Conservation (phyloP, 2,329 filamentous ascomycete species). For the Fusarium sp. region DNA sequence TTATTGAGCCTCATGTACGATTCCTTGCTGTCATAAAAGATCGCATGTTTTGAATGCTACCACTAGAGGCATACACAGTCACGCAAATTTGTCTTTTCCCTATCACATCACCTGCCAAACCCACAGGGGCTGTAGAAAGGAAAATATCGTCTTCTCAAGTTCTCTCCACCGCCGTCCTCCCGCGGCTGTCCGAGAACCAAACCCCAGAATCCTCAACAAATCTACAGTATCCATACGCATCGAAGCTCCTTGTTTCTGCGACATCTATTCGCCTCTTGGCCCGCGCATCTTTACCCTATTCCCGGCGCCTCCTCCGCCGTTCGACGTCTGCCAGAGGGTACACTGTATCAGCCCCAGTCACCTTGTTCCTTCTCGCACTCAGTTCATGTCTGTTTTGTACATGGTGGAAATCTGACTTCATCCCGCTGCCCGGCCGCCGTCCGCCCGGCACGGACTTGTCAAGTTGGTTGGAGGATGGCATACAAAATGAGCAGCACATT, state of each 20-base stretch:
- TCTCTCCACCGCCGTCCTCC: slow-evolving; percentile 19
- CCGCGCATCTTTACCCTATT: slow-evolving; percentile 35
- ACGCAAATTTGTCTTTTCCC: background rate
- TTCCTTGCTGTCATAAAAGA: background rate
- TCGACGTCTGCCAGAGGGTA: slow-evolving; percentile 19
- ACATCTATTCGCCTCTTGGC: slow-evolving; percentile 29
- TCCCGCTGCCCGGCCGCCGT: background rate
- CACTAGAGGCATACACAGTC: background rate
- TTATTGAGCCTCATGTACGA: background rate
- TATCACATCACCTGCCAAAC: slow-evolving; percentile 2
- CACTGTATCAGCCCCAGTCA: slow-evolving; percentile 5
- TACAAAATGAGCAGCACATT: background rate
- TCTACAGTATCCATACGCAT: slow-evolving; percentile 22
- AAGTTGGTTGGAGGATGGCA: background rate
- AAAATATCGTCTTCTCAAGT: background rate
- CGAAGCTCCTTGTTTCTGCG: slow-evolving; percentile 16
- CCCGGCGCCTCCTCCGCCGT: slow-evolving; percentile 33
- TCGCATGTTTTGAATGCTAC: background rate
- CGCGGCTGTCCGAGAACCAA: slow-evolving; percentile 23
- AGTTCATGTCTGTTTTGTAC: slow-evolving; percentile 5
- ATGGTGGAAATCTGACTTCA: slow-evolving; percentile 21
- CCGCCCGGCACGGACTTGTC: background rate
- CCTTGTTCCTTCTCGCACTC: slow-evolving; percentile 1
- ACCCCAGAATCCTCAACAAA: slow-evolving; percentile 38
- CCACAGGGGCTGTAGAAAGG: background rate